Conservation (phyloP, 2,329 filamentous ascomycete species). For the Bipolaris zeicola region DNA sequence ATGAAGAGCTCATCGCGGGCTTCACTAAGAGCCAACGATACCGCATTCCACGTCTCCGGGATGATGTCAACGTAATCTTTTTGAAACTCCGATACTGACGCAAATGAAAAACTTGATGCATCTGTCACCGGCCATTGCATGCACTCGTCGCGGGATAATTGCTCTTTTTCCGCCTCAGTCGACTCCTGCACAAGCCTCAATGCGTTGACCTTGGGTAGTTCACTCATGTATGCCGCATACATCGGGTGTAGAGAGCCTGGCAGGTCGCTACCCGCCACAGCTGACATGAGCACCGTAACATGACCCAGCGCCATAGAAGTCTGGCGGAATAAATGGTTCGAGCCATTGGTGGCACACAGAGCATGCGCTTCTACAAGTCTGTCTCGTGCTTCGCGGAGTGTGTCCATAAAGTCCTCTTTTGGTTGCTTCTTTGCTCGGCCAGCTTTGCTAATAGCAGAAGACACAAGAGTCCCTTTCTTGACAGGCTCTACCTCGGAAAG, state of each 20-base stretch:
- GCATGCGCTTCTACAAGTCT: slow-evolving; percentile 68
- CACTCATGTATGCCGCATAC: slow-evolving; percentile 48
- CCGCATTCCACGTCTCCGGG: slow-evolving; percentile 78
- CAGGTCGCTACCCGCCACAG: slow-evolving; percentile 36
- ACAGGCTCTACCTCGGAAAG: slow-evolving; percentile 27
- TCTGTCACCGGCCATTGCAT: slow-evolving; percentile 50
- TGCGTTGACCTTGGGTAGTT: slow-evolving; percentile 72
- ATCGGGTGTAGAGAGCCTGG: slow-evolving; percentile 47
- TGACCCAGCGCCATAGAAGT: slow-evolving; percentile 45
- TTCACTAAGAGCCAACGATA: slow-evolving; percentile 85
- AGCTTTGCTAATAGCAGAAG: slow-evolving; percentile 19
- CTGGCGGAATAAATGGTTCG: slow-evolving; percentile 61
- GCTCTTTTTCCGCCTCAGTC: slow-evolving; percentile 56
- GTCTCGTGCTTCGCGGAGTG: slow-evolving; percentile 69
- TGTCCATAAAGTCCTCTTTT: slow-evolving; percentile 59
- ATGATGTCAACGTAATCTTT: slow-evolving; percentile 84
- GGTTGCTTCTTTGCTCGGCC: slow-evolving; percentile 31
- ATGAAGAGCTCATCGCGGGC: slow-evolving; percentile 83
- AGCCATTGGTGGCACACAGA: slow-evolving; percentile 59
- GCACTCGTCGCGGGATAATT: slow-evolving; percentile 41
- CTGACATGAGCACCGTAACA: slow-evolving; percentile 49
- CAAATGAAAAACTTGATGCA: slow-evolving; percentile 43
- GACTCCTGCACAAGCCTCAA: slow-evolving; percentile 68
- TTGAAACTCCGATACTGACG: slow-evolving; percentile 65
- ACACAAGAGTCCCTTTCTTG: slow-evolving; percentile 21